Evolutionary conservation across 495 filamentous ascomycete species (phyloP), one percentile per base, ranked within the genome.

Genomic region (Melanomma pulvis-pyrius): DNA sequence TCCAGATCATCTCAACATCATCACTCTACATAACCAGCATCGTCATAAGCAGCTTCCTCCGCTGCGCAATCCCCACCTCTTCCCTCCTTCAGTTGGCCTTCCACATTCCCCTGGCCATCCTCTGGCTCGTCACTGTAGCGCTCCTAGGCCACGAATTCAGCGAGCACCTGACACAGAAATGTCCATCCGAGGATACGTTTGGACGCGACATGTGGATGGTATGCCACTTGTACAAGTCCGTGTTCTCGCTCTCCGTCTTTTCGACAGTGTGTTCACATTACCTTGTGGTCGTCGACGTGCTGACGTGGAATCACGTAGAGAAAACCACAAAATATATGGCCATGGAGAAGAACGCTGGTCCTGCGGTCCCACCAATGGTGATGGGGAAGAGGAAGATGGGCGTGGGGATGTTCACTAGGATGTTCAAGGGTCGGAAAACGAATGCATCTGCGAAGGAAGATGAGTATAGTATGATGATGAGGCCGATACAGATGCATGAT

Each of bases 201-300:
- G 52, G 61, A 4, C 13, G 47, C n/a, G 41, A 63, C 47, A 25
- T 63, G 61, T 29, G 50, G 21, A 19, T 63, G 12, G 61, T 63
- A 19, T 63, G 61, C 41, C 28, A 34, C 4, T 19, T 63, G 3
- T 63, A 41, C 29, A 63, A 63, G 28, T 25, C 36, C 2, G 9
- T 63, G n/a, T 63, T 63, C 24, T 32, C 48, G 12, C 39, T 54
- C 36, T 2, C 61, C 5, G 32, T 56, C 1, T 28, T 46, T 4
- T 63, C 21, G 2, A 25, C 50, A 21, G 25, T 34, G 1, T 26
- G 2, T 34, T 63, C 49, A 19, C 13, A 21, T 15, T 13, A 41
- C n/a, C 17, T 56, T 4, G 36, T 54, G 3, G 13, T 48, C 9
- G 11, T 25, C 7, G 50, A 63, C 29, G 15, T 47, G 2, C 8